Base-by-base conservation (phyloP, 2,329 filamentous ascomycete species). In the Aspergillus melleus region DNA sequence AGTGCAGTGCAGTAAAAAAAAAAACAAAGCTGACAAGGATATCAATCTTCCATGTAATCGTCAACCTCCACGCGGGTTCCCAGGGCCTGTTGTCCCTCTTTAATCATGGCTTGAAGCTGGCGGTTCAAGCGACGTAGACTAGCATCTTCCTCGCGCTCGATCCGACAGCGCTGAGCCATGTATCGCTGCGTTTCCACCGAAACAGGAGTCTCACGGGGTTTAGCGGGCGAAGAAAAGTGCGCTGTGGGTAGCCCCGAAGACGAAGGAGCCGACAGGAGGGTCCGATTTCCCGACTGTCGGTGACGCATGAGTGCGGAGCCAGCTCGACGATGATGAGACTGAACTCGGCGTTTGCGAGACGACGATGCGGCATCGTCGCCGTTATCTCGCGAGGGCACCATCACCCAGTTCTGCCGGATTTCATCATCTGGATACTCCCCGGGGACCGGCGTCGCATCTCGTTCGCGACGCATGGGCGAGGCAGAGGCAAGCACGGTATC, bases 1-100 rank as follows among this genome's bases (percentile, higher is more conserved):
- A 55, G 57, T 47, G 36, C 30, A 30, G n/a, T 49, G 54, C 65
- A 74, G 22, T 24, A 24, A 24, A 24, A 24, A 22, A 54, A 39
- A n/a, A 42, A 16, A 42, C 36, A 42, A 42, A 42, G 30, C 8
- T 9, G 10, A 12, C 30, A 14, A 36, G 12, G 30, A 14, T 14
- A n/a, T 55, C 39, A 55, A 30, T 77, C 70, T 22, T 72, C 75
- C 69, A 77, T 72, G 47, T 77, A 73, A 26, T 78, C 77, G 44
- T 86, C 83, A 49, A 92, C 82, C 70, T 90, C 87, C 53, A 91
- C 80, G 46, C 81, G 89, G 20, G 90, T 90, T 2, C 89, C 93
- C 19, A 99, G 77, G 1, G 95, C 95, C 74, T 95, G 90, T 67
- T 89, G 89, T 0, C 93, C 95, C 75, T 98, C 89, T 2, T 88